Evolutionary conservation across 306 rosid species (phyloP), one percentile per base, ranked within the genome.

Genomic region (Sesbania bispinosa): DNA sequence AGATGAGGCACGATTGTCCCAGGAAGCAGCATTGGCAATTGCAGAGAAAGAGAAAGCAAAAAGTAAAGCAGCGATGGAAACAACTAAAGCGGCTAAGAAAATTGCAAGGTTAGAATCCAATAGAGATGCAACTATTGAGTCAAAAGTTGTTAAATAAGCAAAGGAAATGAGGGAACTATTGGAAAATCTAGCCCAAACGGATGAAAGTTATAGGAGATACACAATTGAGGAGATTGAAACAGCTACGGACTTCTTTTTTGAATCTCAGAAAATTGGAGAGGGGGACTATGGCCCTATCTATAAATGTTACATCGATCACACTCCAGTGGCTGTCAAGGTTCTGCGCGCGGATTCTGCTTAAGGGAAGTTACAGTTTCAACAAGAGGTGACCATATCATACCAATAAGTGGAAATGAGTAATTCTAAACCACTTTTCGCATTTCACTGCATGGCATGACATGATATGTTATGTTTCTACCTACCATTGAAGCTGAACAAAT

Each of bases 261-360:
- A 20, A 8, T 77, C 87, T 63, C 89, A 74, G n/a, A 92, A 92
- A 74, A 82, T 92, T 41, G 97, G 97, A 21, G 96, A 92, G 77
- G 96, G 97, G 38, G 96, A 92, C 10, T 92, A 92, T 67, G 97
- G 97, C 29, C 96, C 96, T 1, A 96, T 89, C 55, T 83, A 57
- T 21, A 71, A 19, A 48, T 71, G 77, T 58, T 30, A 60, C 43
- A 93, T 92, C 13, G 87, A 92, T 79, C 90, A 89, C 71, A 92
- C 96, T 24, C 75, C 81, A 0, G 97, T 77, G 18, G 97, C 97
- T 1, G 97, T 87, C 26, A 92, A 92, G 85, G 90, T 87, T 76
- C 79, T 92, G 19, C 86, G 96, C 8, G 0, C 46, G 45, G 77
- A 32, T 43, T 60, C 77, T 7, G 59, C 77, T 7, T 48, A 71